Conservation (phyloP, 352 stramenopile species). For the Phytophthora pluvialis region DNA sequence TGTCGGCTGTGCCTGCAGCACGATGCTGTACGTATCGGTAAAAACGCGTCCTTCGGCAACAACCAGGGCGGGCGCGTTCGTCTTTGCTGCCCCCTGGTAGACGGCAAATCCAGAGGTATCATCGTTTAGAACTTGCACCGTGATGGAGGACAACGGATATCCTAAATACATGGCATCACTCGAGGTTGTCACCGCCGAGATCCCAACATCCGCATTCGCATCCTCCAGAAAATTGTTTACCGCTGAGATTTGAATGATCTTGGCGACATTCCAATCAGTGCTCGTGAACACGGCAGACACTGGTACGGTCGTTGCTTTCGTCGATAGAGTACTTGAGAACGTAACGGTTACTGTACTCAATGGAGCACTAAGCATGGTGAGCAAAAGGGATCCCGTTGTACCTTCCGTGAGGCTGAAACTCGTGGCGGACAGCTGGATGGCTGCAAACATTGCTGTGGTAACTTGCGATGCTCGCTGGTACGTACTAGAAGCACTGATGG, state of each 20-base stretch:
- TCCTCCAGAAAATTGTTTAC: conserved; percentile 68
- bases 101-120: conserved; percentile 52
- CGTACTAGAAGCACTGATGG: conserved; percentile 45
- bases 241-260: conserved; percentile 44
- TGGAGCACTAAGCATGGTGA: conserved; percentile 55
- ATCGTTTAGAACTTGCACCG: conserved; percentile 60
- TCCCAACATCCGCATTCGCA: conserved; percentile 27
- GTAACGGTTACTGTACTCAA: conserved; percentile 38
- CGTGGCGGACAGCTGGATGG: conserved; percentile 44
- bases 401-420: conserved; percentile 57
- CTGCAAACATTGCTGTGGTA: conserved; percentile 41
- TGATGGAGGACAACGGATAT: conserved; percentile 26
- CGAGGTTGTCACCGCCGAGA: conserved; percentile 38
- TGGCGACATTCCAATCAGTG: conserved; percentile 41
- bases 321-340: conserved; percentile 36
- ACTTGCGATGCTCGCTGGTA: conserved; percentile 37
- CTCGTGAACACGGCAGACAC: conserved; percentile 35
- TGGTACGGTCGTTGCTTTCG: conserved; percentile 40
- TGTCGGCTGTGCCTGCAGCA: conserved; percentile 53
- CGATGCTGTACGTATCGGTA: conserved; percentile 52
- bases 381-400: conserved; percentile 10
- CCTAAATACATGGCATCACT: conserved; percentile 45
- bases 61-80: conserved; percentile 46
- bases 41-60: conserved; percentile 59
- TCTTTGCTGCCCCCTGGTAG: conserved; percentile 45